Conservation (phyloP, 148 eudicot genomes). For the Nepenthes mirabilis region DNA sequence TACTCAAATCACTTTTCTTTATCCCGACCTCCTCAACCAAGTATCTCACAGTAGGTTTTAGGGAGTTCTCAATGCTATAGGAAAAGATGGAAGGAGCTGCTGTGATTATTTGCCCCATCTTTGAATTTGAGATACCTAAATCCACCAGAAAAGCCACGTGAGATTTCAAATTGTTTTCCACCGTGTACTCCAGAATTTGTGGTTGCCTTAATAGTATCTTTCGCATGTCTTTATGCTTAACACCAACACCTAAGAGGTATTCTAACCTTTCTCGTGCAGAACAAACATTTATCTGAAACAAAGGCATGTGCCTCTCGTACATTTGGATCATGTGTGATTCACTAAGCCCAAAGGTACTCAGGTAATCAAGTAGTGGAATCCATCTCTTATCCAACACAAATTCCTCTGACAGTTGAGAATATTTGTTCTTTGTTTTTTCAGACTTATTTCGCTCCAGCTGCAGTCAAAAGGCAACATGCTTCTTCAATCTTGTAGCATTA, state of each 20-base stretch:
- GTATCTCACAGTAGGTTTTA: slow-evolving; percentile 80
- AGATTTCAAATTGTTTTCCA: slow-evolving; percentile 72
- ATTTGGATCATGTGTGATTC: slow-evolving; percentile 77
- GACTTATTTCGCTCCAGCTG: slow-evolving; percentile 39
- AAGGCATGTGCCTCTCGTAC: slow-evolving; percentile 75
- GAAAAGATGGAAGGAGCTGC: slow-evolving; percentile 83
- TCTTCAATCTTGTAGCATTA: neutral
- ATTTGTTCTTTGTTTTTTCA: slow-evolving; percentile 27
- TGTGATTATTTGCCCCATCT: slow-evolving; percentile 70
- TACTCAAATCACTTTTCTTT: slow-evolving; percentile 55
- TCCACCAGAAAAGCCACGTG: slow-evolving; percentile 66
- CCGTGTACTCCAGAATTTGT: slow-evolving; percentile 73
- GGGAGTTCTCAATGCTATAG: slow-evolving; percentile 78
- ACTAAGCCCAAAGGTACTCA: slow-evolving; percentile 71
- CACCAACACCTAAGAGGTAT: slow-evolving; percentile 66
- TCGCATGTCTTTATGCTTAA: slow-evolving; percentile 66
- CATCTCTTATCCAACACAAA: slow-evolving; percentile 63
- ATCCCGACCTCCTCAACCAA: slow-evolving; percentile 89
- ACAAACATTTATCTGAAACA: slow-evolving; percentile 63
- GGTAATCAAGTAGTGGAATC: slow-evolving; percentile 88
- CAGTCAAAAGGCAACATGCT: slow-evolving; percentile 15
- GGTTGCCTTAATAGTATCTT: slow-evolving; percentile 82
- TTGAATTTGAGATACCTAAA: slow-evolving; percentile 78
- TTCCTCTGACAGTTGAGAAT: slow-evolving; percentile 54
- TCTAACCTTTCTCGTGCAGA: slow-evolving; percentile 78